Evolutionary conservation across 768 basidiomycete species (phyloP), one percentile per base, ranked within the genome.

Genomic region (Russula griseocarnosa): DNA sequence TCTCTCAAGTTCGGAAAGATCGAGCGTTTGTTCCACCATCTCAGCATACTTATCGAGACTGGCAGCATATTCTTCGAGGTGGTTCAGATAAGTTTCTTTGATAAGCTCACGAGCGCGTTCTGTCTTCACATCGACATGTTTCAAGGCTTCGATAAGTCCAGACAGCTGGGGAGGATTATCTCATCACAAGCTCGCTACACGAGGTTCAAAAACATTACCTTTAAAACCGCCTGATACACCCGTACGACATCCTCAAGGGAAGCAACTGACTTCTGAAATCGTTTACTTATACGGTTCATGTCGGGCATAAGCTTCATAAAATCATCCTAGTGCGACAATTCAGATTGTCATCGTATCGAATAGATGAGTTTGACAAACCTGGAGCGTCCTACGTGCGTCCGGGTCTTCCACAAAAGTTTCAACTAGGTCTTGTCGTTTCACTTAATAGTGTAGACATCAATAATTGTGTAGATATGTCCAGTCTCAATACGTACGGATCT

Each of bases 21-120:
- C 97, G 49, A 99, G 83, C 0, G 97, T 98, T 66, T 92, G 86
- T 73, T 98, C 94, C 3, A 98, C 95, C 91, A 98, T 95, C 65
- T 94, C 91, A 3, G 82, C 79, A 69, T 94, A 96, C 71, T 92
- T 92, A 14, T 79, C 79, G 5, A 98, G 82, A 56, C 78, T 85
- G 0, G 72, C 74, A 20, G 82, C 76, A 66, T 84, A 81, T 67
- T 86, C 80, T 69, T 79, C 79, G 44, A 96, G 76, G 3, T 82
- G 76, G 22, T 73, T 74, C 3, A 92, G 68, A 73, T 92, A 98
- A 0, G 76, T 73, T 52, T 91, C 87, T 50, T 86, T 80, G 1
- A 98, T 75, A 6, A 96, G 79, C 5, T 71, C 73, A 61, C 74
- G 77, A 70, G 75, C 79, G 16, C 83, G 81, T 3, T 79, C 75